A percentile compares a stretch with the other conserved stretches of the same genome.
These are phyloP conservation scores for Colletotrichum sublineola DNA, from an alignment of 2,329 filamentous ascomycete genomes.

Conservation along the genomic window DNA sequence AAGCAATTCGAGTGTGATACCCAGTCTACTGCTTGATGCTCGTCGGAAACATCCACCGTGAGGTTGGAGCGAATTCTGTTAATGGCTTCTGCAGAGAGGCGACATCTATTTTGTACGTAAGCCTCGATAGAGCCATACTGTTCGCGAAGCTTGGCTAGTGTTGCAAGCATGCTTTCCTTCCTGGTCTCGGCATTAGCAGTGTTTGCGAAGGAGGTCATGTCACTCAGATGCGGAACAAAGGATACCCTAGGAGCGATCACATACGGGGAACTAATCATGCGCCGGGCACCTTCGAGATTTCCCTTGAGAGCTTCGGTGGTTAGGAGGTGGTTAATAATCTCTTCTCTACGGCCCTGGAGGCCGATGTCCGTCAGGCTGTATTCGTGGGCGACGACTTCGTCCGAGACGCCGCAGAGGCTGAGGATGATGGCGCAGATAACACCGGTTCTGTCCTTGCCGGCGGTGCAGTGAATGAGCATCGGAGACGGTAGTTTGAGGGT, in stretches of 20 bases:
- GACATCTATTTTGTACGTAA: constrained; percentile 72
- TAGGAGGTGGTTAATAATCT: constrained; percentile 64
- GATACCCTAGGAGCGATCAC: constrained; percentile 36
- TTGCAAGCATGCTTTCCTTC: constrained; percentile 63
- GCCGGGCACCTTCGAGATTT: constrained; percentile 58
- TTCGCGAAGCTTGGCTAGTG: constrained; percentile 66
- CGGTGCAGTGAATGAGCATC: constrained; percentile 79
- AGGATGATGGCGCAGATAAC: constrained; percentile 77
- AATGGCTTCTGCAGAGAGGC: constrained; percentile 69
- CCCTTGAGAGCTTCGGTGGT: constrained; percentile 63
- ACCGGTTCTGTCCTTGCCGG: constrained; percentile 83
- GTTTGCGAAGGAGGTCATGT: not conserved
- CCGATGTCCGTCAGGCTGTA: constrained; percentile 77
- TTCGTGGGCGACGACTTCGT: constrained; percentile 73
- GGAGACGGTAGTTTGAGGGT: constrained; percentile 56
- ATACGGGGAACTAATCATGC: constrained; percentile 61
- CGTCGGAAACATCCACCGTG: constrained; percentile 50
- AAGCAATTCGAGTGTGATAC: constrained; percentile 25
- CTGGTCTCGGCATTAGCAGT: constrained; percentile 46
- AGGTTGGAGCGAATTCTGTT: constrained; percentile 65
- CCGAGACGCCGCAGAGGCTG: constrained; percentile 71
- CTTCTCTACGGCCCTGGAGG: constrained; percentile 64
- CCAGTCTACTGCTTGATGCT: constrained; percentile 29
- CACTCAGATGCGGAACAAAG: not conserved
- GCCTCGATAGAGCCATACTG: constrained; percentile 74